These are phyloP conservation scores for Nicotiana paniculata DNA, from an alignment of 257 asterid species.

Conservation along the genomic window DNA sequence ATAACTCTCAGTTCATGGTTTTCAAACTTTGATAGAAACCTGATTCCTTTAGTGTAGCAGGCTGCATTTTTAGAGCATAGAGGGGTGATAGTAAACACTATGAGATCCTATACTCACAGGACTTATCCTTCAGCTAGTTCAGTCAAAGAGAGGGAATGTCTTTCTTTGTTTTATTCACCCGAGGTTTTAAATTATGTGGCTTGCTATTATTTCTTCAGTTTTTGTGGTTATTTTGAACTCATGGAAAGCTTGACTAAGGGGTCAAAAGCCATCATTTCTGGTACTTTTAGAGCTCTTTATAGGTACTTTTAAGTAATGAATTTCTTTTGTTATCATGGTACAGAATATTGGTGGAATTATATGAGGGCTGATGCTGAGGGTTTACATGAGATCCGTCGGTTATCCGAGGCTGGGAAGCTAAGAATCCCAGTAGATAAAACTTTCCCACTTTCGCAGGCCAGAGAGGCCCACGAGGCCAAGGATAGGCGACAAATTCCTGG, in stretches of 20 bases:
- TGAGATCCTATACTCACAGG: background rate
- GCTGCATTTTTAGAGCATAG: background rate
- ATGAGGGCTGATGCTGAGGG: constrained; percentile 97
- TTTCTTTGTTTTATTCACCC: background rate
- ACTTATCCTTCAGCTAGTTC: background rate
- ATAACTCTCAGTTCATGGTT: background rate
- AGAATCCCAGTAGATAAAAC: constrained; percentile 78
- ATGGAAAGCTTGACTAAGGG: background rate
- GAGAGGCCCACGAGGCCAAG: constrained; percentile 82
- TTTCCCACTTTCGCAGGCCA: constrained; percentile 54
- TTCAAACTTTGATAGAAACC: background rate
- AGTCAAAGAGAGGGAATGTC: background rate
- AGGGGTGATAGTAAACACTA: background rate
- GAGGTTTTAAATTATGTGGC: background rate
- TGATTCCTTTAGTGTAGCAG: background rate
- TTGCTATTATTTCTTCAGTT: background rate
- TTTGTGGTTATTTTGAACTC: background rate
- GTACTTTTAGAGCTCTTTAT: background rate
- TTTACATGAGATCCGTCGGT: constrained; percentile 64
- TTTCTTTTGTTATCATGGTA: constrained; percentile 2
- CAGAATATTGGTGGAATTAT: constrained; percentile 92
- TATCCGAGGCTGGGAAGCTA: constrained; percentile 62
- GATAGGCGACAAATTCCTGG: constrained; percentile 65
- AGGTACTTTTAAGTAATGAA: background rate
- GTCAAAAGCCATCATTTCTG: background rate